Evolutionary conservation across 371 early-diverging fungal genomes (phyloP).

Genomic region (Actinomortierella ambigua): DNA sequence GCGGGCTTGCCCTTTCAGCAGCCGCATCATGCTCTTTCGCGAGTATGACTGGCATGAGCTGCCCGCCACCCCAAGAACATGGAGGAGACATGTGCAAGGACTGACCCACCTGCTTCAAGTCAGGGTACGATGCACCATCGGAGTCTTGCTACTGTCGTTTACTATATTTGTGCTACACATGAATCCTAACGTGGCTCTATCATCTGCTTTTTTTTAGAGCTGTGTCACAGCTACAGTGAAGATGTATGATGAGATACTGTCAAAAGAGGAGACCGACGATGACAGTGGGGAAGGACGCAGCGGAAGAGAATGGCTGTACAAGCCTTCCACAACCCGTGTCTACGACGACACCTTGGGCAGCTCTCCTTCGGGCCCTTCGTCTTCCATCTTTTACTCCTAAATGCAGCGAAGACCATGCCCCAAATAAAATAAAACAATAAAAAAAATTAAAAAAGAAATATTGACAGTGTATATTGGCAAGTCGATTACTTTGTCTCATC

Average conservation of each 20-base stretch:
- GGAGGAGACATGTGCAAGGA: slow-evolving; percentile 23
- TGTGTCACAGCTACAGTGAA: slow-evolving; percentile 12
- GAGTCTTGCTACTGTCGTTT: neutral
- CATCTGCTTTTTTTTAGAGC: slow-evolving; percentile 4
- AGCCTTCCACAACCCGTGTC: slow-evolving; percentile 10
- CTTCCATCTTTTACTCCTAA: too few relatives aligned
- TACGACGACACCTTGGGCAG: slow-evolving; percentile 15
- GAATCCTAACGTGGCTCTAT: neutral
- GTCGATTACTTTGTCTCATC: too few relatives aligned
- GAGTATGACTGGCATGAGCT: slow-evolving; percentile 13
- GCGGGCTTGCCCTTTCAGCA: slow-evolving; percentile 11
- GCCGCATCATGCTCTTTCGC: slow-evolving; percentile 10
- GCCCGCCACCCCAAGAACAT: slow-evolving; percentile 19
- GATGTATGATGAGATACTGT: slow-evolving; percentile 14
- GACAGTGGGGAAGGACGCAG: slow-evolving; percentile 6
- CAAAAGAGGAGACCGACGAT: slow-evolving; percentile 9
- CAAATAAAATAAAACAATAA: too few relatives aligned
- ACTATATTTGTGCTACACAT: too few relatives aligned
- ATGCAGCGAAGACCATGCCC: too few relatives aligned
- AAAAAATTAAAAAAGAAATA: too few relatives aligned
- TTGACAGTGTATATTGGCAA: too few relatives aligned
- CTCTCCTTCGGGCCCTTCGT: slow-evolving; percentile 3
- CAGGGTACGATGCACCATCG: slow-evolving; percentile 8
- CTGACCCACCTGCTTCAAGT: slow-evolving; percentile 22
- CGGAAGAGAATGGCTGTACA: slow-evolving; percentile 17